Percentiles rank a stretch among this genome's conserved stretches.
Evolutionary conservation across 2,329 filamentous ascomycete genomes (phyloP).

Genomic region (Setomelanomma holmii): DNA sequence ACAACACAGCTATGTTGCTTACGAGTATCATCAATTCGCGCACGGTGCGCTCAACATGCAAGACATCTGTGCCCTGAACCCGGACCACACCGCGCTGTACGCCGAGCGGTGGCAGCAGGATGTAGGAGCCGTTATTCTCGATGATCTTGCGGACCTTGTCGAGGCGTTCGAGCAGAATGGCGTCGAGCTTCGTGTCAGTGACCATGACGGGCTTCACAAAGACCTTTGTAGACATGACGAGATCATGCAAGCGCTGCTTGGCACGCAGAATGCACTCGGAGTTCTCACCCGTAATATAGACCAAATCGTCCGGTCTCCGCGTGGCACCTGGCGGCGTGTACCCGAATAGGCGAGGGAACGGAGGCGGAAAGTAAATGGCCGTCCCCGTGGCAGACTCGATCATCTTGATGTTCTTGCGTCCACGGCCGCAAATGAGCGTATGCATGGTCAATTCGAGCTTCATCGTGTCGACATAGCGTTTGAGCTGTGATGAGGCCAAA

Average conservation of each 20-base stretch:
- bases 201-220: conserved; percentile 90
- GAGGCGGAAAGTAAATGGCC: conserved; percentile 96
- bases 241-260: conserved; percentile 88
- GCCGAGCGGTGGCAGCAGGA: conserved; percentile 87
- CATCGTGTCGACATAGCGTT: conserved; percentile 77
- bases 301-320: conserved; percentile 83
- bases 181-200: conserved; percentile 91
- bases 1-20: conserved; percentile 46
- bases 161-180: conserved; percentile 85
- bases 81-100: conserved; percentile 84
- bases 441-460: conserved; percentile 88
- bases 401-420: conserved; percentile 95
- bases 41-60: conserved; percentile 93
- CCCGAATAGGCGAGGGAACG: conserved; percentile 89
- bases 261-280: conserved; percentile 84
- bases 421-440: conserved; percentile 89
- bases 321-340: conserved; percentile 85
- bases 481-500: conserved; percentile 60
- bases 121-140: conserved; percentile 93
- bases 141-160: conserved; percentile 99
- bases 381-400: conserved; percentile 96
- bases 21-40: conserved; percentile 94
- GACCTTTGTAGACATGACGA: conserved; percentile 77
- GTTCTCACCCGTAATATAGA: conserved; percentile 93
- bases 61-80: conserved; percentile 89